Base-by-base conservation (phyloP, 345 rosid species). In the Populus deltoides region DNA sequence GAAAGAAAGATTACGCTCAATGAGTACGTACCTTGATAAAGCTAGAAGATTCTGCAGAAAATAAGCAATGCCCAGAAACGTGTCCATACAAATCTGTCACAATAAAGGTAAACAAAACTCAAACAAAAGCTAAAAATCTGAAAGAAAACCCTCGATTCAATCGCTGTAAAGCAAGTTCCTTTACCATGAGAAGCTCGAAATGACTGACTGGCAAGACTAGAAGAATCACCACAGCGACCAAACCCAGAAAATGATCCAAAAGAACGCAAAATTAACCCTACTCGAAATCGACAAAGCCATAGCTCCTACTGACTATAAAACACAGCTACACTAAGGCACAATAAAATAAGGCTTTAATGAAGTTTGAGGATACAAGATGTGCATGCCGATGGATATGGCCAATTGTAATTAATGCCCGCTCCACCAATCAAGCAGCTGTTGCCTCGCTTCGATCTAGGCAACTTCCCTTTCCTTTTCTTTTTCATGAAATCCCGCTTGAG, bases 311-410 rank as follows among this genome's bases (percentile, higher is more conserved):
- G 22, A 6, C 65, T n/a, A 71, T 49, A 63, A 24, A 77, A 24
- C 36, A 33, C 6, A 33, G 6, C 27, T 27, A 27, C 27, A 27
- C 27, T 27, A 27, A 27, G 27, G 27, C 27, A 27, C 27, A 27
- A 27, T 27, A 27, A 27, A 27, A 27, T 27, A 27, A 27, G 27
- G 27, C 27, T 27, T 27, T 27, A 27, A 27, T 27, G 27, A 27
- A 27, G 27, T 27, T 27, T 27, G 27, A 27, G 27, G 27, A 27
- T 27, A 27, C 27, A 27, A 27, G 27, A 27, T 1, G 25, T 38
- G 55, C 55, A 4, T 92, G 94, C 99, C 86, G 99, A 97, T 45
- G 99, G 99, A 78, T 97, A 97, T 77, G 99, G 99, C 99, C 99
- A 97, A 81, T 90, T 97, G 92, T 97, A 88, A 84, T 97, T 27